Conservation (phyloP, 371 early-diverging fungal species). For the Entomophthora muscae region DNA sequence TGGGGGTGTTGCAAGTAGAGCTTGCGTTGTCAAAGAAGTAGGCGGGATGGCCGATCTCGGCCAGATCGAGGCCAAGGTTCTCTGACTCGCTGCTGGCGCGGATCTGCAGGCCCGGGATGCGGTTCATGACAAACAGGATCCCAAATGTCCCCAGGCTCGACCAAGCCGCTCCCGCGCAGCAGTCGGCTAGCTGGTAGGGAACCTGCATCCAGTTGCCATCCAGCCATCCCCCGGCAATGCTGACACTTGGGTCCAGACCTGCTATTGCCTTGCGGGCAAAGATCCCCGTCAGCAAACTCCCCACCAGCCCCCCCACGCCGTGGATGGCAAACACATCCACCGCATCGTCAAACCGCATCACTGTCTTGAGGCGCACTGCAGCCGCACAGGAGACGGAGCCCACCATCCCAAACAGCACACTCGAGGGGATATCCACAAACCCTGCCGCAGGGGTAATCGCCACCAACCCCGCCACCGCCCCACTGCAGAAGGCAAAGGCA, state of each 20-base stretch:
- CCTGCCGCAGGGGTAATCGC: conserved; percentile 86
- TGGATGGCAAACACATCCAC: conserved; percentile 75
- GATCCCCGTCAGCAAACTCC: conserved; percentile 71
- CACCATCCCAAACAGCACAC: conserved; percentile 42
- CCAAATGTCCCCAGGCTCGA: conserved; percentile 55
- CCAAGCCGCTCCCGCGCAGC: conserved; percentile 55
- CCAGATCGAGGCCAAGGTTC: conserved; percentile 48
- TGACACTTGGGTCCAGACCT: conserved; percentile 41
- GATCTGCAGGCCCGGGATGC: conserved; percentile 34
- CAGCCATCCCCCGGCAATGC: conserved; percentile 55
- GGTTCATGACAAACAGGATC: conserved; percentile 57
- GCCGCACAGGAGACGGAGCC: conserved; percentile 56
- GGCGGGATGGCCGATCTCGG: conserved; percentile 39
- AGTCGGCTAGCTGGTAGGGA: conserved; percentile 60
- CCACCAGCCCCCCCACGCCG: conserved; percentile 72
- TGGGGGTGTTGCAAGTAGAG: too few species aligned
- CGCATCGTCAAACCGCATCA: conserved; percentile 73
- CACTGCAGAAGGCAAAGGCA: conserved; percentile 77
- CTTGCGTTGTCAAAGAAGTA: neutral
- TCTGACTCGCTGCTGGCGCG: conserved; percentile 33
- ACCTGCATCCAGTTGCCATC: conserved; percentile 28
- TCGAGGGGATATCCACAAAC: conserved; percentile 31
- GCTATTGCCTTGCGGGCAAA: conserved; percentile 66
- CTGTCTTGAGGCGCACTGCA: conserved; percentile 56
- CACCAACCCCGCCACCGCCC: conserved; percentile 84